Evolutionary conservation across 1,284 basidiomycete species (phyloP).

Genomic region (Trametes pubescens): DNA sequence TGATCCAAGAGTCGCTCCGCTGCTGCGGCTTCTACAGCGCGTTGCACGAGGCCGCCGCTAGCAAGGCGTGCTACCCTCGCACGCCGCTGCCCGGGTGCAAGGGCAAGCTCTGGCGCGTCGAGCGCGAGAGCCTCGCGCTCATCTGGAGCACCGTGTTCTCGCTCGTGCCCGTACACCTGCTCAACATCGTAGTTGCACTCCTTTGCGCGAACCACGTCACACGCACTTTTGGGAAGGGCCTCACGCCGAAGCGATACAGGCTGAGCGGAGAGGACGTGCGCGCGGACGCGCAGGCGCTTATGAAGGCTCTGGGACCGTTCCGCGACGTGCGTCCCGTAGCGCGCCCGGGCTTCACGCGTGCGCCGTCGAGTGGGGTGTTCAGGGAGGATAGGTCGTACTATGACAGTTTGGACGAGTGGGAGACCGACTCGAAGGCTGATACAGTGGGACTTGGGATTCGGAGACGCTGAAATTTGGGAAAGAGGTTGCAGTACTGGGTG

Average conservation of each 20-base stretch:
- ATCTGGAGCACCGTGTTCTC: conserved; percentile 71
- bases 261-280: conserved; percentile 47
- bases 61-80: conserved; percentile 71
- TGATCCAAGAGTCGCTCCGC: conserved; percentile 71
- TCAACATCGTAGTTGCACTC: conserved; percentile 69
- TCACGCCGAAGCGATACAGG: conserved; percentile 73
- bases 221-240: conserved; percentile 72
- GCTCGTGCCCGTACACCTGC: conserved; percentile 69
- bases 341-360: conserved; percentile 34
- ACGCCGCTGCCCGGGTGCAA: conserved; percentile 78
- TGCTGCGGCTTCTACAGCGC: conserved; percentile 82
- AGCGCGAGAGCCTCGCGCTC: conserved; percentile 58
- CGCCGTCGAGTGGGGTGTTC: conserved; percentile 32
- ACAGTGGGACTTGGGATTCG: conserved; percentile 10
- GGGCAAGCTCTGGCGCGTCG: conserved; percentile 66
- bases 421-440: conserved; percentile 2
- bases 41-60: conserved; percentile 68
- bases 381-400: conserved; percentile 36
- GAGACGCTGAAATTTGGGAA: background rate
- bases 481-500: no score
- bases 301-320: conserved; percentile 22
- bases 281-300: conserved; percentile 39
- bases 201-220: conserved; percentile 82
- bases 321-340: conserved; percentile 28
- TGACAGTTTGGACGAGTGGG: conserved; percentile 5